Evolutionary conservation across 2,329 filamentous ascomycete species (phyloP).

Genomic region (Blastomyces gilchristii): DNA sequence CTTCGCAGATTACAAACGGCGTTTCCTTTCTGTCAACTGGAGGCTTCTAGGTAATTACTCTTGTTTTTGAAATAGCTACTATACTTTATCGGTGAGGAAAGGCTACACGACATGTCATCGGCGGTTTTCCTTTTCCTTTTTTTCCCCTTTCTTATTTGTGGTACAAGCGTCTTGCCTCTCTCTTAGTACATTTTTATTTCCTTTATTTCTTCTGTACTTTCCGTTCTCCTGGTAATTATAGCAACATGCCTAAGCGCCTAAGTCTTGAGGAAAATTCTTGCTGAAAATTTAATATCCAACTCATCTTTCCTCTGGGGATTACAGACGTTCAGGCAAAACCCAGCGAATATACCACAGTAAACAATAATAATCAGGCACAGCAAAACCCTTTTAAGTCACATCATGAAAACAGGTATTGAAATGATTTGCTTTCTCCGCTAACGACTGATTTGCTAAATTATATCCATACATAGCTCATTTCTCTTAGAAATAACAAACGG

Average conservation of each 20-base stretch:
- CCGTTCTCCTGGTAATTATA: too few species aligned
- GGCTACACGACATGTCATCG: neutral
- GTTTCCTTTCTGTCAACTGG: neutral
- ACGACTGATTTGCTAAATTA: neutral
- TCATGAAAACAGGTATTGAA: neutral
- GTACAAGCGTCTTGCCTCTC: too few species aligned
- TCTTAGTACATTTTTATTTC: too few species aligned
- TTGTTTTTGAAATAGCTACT: neutral
- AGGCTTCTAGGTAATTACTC: neutral
- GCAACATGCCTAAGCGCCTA: too few species aligned
- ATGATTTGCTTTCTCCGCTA: neutral
- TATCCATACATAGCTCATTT: neutral
- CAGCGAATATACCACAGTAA: neutral
- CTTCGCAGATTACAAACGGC: neutral
- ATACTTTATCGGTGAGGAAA: neutral
- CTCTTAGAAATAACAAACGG: neutral
- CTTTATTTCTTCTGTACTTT: neutral
- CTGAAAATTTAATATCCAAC: too few species aligned
- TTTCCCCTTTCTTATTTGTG: too few species aligned
- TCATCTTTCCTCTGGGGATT: too few species aligned
- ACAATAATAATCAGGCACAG: neutral
- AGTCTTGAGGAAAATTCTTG: too few species aligned
- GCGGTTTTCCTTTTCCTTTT: neutral
- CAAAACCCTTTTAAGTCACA: neutral
- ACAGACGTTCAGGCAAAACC: too few species aligned